These are phyloP conservation scores for Hebeloma cylindrosporum DNA, from an alignment of 768 basidiomycete species.

Conservation along the genomic window DNA sequence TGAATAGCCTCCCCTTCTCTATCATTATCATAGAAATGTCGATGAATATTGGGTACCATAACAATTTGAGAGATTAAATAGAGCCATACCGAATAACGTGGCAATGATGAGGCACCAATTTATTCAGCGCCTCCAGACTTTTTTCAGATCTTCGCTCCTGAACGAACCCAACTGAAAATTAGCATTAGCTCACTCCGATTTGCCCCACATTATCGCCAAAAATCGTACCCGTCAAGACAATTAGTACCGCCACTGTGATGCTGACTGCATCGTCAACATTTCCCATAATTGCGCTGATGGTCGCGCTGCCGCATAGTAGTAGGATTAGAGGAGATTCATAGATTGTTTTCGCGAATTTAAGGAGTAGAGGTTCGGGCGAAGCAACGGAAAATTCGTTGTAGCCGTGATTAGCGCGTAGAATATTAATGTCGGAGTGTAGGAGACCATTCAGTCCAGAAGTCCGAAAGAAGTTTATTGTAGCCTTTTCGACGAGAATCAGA, in stretches of 20 bases:
- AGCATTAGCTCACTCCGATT: constrained; percentile 17
- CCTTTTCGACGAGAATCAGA: constrained; percentile 41
- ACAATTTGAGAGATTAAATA: constrained; percentile 23
- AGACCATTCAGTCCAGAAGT: constrained; percentile 67
- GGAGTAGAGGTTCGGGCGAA: constrained; percentile 71
- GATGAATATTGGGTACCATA: too few species aligned
- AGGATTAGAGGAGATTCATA: constrained; percentile 94
- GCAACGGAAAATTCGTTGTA: constrained; percentile 95
- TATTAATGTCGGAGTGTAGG: constrained; percentile 56
- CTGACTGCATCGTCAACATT: constrained; percentile 93
- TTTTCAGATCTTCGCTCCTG: constrained; percentile 95
- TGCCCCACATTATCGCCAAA: background rate
- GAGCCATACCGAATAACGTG: constrained; percentile 69
- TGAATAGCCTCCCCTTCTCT: constrained; percentile 68
- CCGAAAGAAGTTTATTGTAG: constrained; percentile 70
- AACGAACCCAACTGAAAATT: constrained; percentile 76
- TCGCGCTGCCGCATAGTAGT: constrained; percentile 85
- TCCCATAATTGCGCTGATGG: constrained; percentile 90
- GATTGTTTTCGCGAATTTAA: constrained; percentile 94
- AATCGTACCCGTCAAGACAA: constrained; percentile 83
- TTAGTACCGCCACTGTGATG: constrained; percentile 88
- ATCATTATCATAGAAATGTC: too few species aligned
- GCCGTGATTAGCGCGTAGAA: constrained; percentile 67
- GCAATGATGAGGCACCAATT: constrained; percentile 95
- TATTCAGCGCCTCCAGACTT: constrained; percentile 92